phyloP scores from a whole-genome alignment of 1,284 basidiomycete genomes.

The Golubevia pallescens region DNA sequence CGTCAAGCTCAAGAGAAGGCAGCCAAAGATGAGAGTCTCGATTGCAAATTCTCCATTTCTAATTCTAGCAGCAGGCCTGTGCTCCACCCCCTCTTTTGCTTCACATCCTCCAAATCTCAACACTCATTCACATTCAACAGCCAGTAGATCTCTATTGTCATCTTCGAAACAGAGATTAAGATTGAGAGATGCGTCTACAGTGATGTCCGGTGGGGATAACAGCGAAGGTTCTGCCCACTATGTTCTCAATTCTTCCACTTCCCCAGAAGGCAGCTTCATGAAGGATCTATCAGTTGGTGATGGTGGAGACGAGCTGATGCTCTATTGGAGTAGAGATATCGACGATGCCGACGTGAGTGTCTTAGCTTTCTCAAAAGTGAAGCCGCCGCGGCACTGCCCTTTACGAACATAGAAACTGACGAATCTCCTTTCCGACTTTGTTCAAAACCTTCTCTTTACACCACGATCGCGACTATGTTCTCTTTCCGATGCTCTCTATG shows the following conservation, averaged over 20 bases:
- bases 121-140: no score
- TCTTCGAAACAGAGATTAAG: no score
- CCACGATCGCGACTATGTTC: background rate
- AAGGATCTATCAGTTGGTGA: slow-evolving; percentile 7
- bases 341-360: slow-evolving; percentile 1
- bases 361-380: background rate
- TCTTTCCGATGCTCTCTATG: no score
- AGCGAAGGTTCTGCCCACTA: background rate
- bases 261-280: slow-evolving; percentile 3
- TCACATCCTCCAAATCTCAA: no score
- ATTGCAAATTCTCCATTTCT: no score
- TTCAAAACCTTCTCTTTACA: background rate
- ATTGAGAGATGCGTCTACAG: background rate
- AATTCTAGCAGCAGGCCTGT: no score
- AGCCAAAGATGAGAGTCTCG: no score
- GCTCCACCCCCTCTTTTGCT: no score
- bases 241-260: background rate
- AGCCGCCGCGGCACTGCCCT: background rate
- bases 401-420: background rate
- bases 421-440: background rate
- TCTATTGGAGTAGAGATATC: slow-evolving; percentile 2
- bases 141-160: no score
- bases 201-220: background rate
- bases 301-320: slow-evolving; percentile 4
- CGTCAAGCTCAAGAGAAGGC: no score